Evolutionary conservation across 129 eudicot species (phyloP), one percentile per base, ranked within the genome.

Genomic region (Lactuca sativa): DNA sequence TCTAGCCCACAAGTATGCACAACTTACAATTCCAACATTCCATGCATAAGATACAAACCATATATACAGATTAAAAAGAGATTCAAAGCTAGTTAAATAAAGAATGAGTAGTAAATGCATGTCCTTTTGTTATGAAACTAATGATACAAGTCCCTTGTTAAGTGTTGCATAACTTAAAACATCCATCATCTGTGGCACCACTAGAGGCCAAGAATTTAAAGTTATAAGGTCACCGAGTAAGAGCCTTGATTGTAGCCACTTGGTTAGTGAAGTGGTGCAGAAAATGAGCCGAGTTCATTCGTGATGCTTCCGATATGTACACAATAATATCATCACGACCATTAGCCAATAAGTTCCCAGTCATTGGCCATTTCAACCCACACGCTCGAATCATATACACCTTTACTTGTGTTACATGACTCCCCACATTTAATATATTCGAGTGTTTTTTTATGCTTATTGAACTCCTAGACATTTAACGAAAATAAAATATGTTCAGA

Each of bases 181-280:
- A 70, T 21, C 90, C 82, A 32, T 87, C 95, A 8, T 14, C 32
- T 9, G 72, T 33, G 37, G 90, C 95, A 56, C 90, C 95, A 65
- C 95, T 90, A 30, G 85, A 76, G 25, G 89, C 95, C 25, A 87
- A 66, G 30, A 84, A 78, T 63, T 82, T 62, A 63, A 47, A 55
- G 53, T 82, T 78, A 71, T 87, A 69, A 37, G 95, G 95, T 65
- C 95, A 87, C 95, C 95, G 84, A 17, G 90, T 90, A 12, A 87
- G 85, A 61, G 95, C 90, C 68, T 84, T 87, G 58, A 84, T 90
- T 21, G 90, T 83, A 1, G 85, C 81, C 41, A 69, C 59, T 33
- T 87, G 95, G 64, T 64, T 62, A 1, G 61, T 74, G 38, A 87
- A 66, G 62, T 83, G 64, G 76, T 87, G 72, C 55, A 87, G 37